Percentiles rank a stretch among this genome's conserved stretches.
Evolutionary conservation across 768 basidiomycete species (phyloP).

Genomic region (Tulasnella sp.): DNA sequence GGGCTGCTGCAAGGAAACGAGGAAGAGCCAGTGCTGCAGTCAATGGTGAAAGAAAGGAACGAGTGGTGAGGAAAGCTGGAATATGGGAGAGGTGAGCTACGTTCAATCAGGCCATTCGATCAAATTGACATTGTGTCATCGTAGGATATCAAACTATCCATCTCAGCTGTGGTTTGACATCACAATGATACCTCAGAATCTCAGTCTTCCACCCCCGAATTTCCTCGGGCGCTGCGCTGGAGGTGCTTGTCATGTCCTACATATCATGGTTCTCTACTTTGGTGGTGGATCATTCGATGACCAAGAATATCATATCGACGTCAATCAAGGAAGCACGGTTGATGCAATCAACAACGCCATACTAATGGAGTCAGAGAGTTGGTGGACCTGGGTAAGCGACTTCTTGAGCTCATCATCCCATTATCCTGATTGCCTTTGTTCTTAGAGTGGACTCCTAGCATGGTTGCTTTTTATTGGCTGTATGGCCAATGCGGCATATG

Average conservation of each 20-base stretch:
- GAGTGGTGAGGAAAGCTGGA: conserved; percentile 40
- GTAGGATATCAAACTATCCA: conserved; percentile 31
- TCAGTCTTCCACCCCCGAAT: conserved; percentile 55
- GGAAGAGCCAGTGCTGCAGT: background rate
- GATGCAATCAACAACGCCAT: no score
- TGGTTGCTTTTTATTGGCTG: conserved; percentile 9
- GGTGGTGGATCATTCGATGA: conserved; percentile 41
- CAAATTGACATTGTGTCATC: conserved; percentile 10
- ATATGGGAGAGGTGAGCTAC: conserved; percentile 37
- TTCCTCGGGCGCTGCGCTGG: conserved; percentile 57
- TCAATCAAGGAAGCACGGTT: conserved; percentile 48
- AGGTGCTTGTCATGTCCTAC: conserved; percentile 48
- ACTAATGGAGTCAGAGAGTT: conserved; percentile 39
- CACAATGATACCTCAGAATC: conserved; percentile 68
- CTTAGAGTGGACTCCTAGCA: conserved; percentile 4
- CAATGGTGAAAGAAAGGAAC: background rate
- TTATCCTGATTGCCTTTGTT: background rate
- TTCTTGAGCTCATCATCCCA: background rate
- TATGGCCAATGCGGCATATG: conserved; percentile 12
- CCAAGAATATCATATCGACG: conserved; percentile 65
- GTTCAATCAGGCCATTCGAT: conserved; percentile 19
- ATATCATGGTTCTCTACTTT: conserved; percentile 50
- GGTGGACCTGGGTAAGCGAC: conserved; percentile 65
- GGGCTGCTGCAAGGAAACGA: background rate
- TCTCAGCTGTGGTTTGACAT: conserved; percentile 64